Percentiles rank a stretch among this genome's conserved stretches.
Conservation (phyloP, 2,329 filamentous ascomycete genomes). For the Colletotrichum coccodes region DNA sequence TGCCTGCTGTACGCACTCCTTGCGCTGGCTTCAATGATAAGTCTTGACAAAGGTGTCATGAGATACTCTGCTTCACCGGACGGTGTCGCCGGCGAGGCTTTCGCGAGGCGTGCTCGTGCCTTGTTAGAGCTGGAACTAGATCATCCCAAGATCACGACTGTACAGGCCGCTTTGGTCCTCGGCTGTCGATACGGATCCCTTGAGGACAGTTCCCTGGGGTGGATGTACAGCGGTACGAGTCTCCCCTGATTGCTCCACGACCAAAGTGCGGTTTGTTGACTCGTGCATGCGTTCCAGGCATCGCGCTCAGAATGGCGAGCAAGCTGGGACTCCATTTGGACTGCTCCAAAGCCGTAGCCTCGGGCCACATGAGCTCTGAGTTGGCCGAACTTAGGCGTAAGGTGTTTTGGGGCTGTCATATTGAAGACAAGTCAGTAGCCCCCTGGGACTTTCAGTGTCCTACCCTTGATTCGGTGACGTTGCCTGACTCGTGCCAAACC, state of each 20-base stretch:
- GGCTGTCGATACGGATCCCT: conserved; percentile 15
- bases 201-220: background rate
- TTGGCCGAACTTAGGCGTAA: conserved; percentile 5
- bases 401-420: conserved; percentile 26
- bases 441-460: fast-evolving
- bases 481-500: background rate
- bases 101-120: conserved; percentile 7
- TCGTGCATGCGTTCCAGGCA: background rate
- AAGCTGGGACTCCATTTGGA: conserved; percentile 11
- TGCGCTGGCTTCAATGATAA: conserved; percentile 24
- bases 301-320: conserved; percentile 18
- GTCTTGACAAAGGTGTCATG: conserved; percentile 21
- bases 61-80: conserved; percentile 15
- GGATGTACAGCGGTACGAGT: conserved; percentile 21
- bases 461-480: background rate
- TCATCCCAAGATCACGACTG: conserved; percentile 9
- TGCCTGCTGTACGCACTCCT: conserved; percentile 18
- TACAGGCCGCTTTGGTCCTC: conserved; percentile 15
- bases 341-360: conserved; percentile 7
- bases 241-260: no score
- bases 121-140: conserved; percentile 5
- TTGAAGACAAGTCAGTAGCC: conserved; percentile 11
- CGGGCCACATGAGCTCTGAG: background rate
- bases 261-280: background rate
- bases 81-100: conserved; percentile 2